These are phyloP conservation scores for Abelmoschus esculentus DNA, from an alignment of 345 rosid species.

Conservation along the genomic window DNA sequence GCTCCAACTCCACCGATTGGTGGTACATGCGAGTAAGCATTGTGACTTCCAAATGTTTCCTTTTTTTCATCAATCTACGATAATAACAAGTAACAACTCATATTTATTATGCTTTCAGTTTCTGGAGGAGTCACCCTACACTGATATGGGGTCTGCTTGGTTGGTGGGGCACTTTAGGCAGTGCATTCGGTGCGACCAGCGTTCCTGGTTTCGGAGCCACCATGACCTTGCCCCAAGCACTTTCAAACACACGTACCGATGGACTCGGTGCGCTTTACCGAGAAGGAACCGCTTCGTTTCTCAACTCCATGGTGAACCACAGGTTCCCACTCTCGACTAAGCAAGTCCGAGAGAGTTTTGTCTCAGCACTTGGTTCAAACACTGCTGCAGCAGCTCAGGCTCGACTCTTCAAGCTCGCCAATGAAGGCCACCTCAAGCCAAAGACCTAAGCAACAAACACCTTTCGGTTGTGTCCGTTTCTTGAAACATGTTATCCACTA, in stretches of 20 bases:
- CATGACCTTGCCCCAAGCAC: constrained; percentile 67
- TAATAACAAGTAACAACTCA: not conserved
- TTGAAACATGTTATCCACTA: not conserved
- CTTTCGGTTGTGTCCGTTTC: not conserved
- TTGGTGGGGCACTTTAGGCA: constrained; percentile 79
- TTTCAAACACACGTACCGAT: constrained; percentile 59
- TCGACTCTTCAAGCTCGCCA: constrained; percentile 72
- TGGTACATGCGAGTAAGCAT: constrained; percentile 48
- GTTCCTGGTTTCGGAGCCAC: constrained; percentile 51
- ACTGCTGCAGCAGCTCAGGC: constrained; percentile 72
- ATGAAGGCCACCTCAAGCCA: constrained; percentile 74
- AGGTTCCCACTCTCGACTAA: constrained; percentile 61
- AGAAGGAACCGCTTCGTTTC: constrained; percentile 86
- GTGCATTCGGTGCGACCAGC: constrained; percentile 42
- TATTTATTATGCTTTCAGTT: constrained; percentile 34
- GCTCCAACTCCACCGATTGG: constrained; percentile 60
- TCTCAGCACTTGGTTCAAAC: constrained; percentile 46
- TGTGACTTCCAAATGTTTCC: too few relatives aligned
- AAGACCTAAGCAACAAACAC: constrained; percentile 20
- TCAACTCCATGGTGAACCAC: constrained; percentile 67
- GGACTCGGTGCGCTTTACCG: constrained; percentile 66
- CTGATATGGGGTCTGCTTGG: constrained; percentile 75
- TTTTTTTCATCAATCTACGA: too few relatives aligned
- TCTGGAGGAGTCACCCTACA: constrained; percentile 83
- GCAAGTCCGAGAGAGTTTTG: constrained; percentile 69